Conservation (phyloP, 1,284 basidiomycete species). For the Fomes fomentarius region DNA sequence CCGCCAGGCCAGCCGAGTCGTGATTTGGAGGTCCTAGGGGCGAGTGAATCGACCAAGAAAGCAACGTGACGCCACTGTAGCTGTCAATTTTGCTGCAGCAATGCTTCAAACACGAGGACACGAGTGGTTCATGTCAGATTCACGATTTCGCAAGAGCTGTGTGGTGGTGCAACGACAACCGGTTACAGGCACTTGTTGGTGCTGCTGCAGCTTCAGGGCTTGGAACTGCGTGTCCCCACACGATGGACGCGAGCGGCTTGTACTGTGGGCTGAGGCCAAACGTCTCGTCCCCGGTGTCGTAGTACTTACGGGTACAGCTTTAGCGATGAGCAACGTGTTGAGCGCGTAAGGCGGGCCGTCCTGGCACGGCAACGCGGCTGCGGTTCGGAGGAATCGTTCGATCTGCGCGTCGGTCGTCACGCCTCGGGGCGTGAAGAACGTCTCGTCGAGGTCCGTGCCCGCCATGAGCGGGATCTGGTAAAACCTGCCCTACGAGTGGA, state of each 20-base stretch:
- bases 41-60: no score
- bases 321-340: constrained; percentile 38
- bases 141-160: no score
- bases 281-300: constrained; percentile 51
- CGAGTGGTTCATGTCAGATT: no score
- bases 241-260: constrained; percentile 49
- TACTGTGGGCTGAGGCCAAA: constrained; percentile 47
- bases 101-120: no score
- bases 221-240: constrained; percentile 46
- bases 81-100: no score
- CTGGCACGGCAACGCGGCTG: constrained; percentile 23
- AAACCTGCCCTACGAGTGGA: constrained; percentile 40
- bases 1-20: no score
- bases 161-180: no score
- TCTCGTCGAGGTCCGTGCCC: constrained; percentile 41
- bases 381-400: constrained; percentile 15
- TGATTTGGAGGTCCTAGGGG: no score
- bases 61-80: no score
- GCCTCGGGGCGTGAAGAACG: constrained; percentile 37
- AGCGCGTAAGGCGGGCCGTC: constrained; percentile 36
- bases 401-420: constrained; percentile 37
- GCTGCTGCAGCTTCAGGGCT: no score
- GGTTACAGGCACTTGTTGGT: no score
- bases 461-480: constrained; percentile 49
- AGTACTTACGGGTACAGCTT: constrained; percentile 54